Conservation (phyloP, 148 eudicot genomes). For the Camellia granthamiana region DNA sequence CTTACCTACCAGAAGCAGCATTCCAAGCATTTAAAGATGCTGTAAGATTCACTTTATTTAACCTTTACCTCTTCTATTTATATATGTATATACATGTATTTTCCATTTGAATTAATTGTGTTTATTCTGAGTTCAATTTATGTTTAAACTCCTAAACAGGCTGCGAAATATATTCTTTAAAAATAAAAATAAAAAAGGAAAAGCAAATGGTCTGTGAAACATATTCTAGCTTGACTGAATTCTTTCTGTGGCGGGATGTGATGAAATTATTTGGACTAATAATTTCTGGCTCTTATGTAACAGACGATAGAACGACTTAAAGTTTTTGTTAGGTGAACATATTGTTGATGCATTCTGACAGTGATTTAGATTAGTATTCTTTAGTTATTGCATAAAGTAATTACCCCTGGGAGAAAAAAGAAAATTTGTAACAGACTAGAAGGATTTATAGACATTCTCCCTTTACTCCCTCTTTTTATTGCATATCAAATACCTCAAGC, state of each 20-base stretch:
- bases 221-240: not conserved
- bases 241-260: not conserved
- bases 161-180: not conserved
- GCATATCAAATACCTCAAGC: too few species aligned
- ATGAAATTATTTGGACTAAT: not conserved
- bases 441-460: not conserved
- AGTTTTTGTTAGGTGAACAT: too few species aligned
- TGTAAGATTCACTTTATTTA: slow-evolving; percentile 48
- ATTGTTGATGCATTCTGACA: not conserved
- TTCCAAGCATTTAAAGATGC: slow-evolving; percentile 76
- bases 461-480: too few species aligned
- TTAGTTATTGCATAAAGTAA: not conserved
- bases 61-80: not conserved
- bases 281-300: not conserved
- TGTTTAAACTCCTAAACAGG: not conserved
- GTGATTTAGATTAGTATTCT: not conserved
- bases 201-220: not conserved
- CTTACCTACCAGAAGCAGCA: slow-evolving; percentile 83
- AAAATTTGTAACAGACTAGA: not conserved
- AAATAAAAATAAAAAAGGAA: not conserved
- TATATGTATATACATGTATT: not conserved
- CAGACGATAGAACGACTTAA: too few species aligned
- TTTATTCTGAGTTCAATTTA: not conserved
- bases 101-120: not conserved
- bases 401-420: not conserved